Base-by-base conservation (phyloP, 148 eudicot genomes). In the Camellia lanceoleosa region DNA sequence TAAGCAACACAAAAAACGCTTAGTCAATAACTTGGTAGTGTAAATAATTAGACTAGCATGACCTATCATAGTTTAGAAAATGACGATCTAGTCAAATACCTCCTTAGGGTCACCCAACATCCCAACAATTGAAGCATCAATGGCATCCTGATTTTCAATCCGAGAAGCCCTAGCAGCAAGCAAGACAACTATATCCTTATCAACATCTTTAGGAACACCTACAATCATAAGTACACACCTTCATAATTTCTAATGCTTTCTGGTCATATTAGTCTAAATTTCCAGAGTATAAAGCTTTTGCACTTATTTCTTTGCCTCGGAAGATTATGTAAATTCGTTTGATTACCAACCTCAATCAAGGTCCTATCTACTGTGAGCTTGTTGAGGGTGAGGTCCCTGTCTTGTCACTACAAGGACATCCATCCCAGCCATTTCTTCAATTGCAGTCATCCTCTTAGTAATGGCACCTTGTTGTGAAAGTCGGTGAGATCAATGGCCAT, bases 361-460 rank as follows among this genome's bases (percentile, higher is more conserved):
- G 41, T 63, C 55, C 73, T 84, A 70, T 84, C 83, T 9, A 80
- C 83, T 3, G 83, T 77, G 74, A 80, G 83, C 80, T 81, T 80
- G 73, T 84, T 84, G 15, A 84, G 86, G 42, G 86, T 84, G 61
- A 84, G 74, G 86, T 84, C 3, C 86, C 86, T 0, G 86, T 84
- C 63, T 84, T 84, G 67, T 84, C 86, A 68, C 86, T 84, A 72
- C 86, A 84, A 84, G 71, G 23, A 84, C 86, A 68, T 84, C 86
- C 86, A 84, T 84, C 6, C 86, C 86, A 9, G 86, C 86, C 86
- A 84, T 84, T 72, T 84, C 86, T 81, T 84, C 86, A 61, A 84
- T 84, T 18, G 86, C 83, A 3, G 86, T 84, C 86, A 84, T 84
- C 60, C 86, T 80, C 81, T 84, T 84, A 20, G 86, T 84, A 54